Evolutionary conservation across 192 early-diverging fungal genomes (phyloP).

Genomic region (Bifiguratus adelaidae): DNA sequence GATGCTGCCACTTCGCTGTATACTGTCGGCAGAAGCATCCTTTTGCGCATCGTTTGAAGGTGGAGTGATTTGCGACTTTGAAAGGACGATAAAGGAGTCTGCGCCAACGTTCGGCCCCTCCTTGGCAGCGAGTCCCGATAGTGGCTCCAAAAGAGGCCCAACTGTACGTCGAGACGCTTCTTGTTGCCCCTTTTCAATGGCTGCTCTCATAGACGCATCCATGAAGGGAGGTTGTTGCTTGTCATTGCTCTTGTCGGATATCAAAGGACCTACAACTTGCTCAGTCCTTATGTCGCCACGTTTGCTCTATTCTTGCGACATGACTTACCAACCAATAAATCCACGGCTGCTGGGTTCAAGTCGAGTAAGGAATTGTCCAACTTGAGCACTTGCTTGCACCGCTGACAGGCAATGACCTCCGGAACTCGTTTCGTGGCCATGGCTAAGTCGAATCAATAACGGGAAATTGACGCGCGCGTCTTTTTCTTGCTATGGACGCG

Average conservation of each 20-base stretch:
- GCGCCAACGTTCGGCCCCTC: no score
- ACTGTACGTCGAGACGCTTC: no score
- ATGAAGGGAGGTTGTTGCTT: neutral
- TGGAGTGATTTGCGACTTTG: slow-evolving; percentile 33
- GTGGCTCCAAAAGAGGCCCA: no score
- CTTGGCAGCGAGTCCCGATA: no score
- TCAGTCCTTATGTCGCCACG: slow-evolving; percentile 13
- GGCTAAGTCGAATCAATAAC: no score
- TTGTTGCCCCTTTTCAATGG: no score
- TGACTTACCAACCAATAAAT: slow-evolving; percentile 42
- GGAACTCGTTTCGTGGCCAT: no score
- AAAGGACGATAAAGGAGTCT: slow-evolving; percentile 52
- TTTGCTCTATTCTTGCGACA: slow-evolving; percentile 10
- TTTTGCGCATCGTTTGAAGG: neutral
- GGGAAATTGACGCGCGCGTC: no score
- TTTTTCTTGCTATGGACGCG: no score
- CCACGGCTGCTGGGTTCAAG: slow-evolving; percentile 30
- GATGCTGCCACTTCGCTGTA: slow-evolving; percentile 16
- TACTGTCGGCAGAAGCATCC: neutral
- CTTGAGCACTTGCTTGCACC: slow-evolving; percentile 48
- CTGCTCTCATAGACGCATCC: slow-evolving; percentile 2
- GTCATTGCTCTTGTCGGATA: slow-evolving; percentile 1
- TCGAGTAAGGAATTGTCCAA: slow-evolving; percentile 55
- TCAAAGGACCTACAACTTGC: neutral
- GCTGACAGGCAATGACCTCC: slow-evolving; percentile 50